Conservation (phyloP, 441 rosid genomes). For the Rhodomyrtus psidioides region DNA sequence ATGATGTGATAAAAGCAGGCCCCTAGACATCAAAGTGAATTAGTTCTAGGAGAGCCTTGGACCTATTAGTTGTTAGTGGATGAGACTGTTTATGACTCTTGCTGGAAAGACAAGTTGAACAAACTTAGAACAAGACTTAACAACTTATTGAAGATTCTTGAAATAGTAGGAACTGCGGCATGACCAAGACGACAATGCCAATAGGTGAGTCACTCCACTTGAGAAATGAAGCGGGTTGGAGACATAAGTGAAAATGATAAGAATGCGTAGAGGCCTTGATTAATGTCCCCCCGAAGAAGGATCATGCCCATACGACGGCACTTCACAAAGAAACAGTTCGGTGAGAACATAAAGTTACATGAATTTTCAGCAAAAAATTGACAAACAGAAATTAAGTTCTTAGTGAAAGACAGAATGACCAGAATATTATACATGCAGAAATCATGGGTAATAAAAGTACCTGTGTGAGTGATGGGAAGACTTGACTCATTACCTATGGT, state of each 20-base stretch:
- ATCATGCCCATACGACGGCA: not conserved
- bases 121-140: not conserved
- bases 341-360: too few relatives aligned
- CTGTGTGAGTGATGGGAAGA: too few relatives aligned
- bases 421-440: too few relatives aligned
- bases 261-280: not conserved
- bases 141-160: not conserved
- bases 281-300: not conserved
- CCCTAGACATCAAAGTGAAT: not conserved
- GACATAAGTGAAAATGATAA: not conserved
- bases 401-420: too few relatives aligned
- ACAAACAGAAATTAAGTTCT: too few relatives aligned
- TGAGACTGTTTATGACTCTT: not conserved
- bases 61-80: not conserved
- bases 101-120: not conserved
- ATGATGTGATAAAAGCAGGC: too few relatives aligned
- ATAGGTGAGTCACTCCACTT: not conserved
- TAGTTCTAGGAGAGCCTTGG: not conserved
- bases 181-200: not conserved
- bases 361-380: too few relatives aligned
- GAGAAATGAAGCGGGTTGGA: not conserved
- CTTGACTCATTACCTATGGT: not conserved
- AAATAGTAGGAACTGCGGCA: not conserved
- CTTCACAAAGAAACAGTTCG: not conserved
- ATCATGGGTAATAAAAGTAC: too few relatives aligned